A percentile compares a stretch with the other conserved stretches of the same genome.
Evolutionary conservation across 106 monocot species (phyloP).

Genomic region (Hemerocallis citrina): DNA sequence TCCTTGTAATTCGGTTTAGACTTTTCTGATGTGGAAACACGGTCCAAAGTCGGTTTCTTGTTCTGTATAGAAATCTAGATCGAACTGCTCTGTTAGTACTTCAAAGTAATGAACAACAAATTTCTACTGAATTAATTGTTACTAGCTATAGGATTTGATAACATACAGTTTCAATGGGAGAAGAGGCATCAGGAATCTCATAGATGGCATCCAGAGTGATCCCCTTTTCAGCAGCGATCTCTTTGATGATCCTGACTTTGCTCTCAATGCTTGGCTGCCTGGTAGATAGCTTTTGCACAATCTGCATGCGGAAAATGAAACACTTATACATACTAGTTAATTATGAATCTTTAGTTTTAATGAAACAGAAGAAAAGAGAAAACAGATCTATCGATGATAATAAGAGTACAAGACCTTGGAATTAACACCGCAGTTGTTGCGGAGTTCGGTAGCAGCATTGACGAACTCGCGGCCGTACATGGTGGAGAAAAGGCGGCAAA

Average conservation of each 20-base stretch:
- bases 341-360: neutral
- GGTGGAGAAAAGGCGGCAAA: conserved; percentile 17
- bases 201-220: conserved; percentile 19
- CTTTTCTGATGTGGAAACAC: neutral
- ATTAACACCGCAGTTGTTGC: conserved; percentile 25
- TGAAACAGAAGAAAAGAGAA: no score
- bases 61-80: neutral
- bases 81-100: conserved; percentile 7
- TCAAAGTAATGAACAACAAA: no score
- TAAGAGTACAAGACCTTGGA: conserved; percentile 18
- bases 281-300: conserved; percentile 53
- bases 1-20: conserved; percentile 33
- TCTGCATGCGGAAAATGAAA: conserved; percentile 20
- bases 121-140: no score
- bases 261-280: conserved; percentile 35
- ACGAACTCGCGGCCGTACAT: conserved; percentile 29
- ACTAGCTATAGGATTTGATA: no score
- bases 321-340: no score
- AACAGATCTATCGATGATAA: neutral
- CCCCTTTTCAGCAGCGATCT: conserved; percentile 53
- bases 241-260: conserved; percentile 28
- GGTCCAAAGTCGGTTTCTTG: neutral
- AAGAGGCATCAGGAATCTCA: neutral
- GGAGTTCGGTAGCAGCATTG: conserved; percentile 22
- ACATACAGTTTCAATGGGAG: neutral